Evolutionary conservation across 139 green algal genomes (phyloP), one percentile per base, ranked within the genome.

Genomic region (Marvania coccoides): DNA sequence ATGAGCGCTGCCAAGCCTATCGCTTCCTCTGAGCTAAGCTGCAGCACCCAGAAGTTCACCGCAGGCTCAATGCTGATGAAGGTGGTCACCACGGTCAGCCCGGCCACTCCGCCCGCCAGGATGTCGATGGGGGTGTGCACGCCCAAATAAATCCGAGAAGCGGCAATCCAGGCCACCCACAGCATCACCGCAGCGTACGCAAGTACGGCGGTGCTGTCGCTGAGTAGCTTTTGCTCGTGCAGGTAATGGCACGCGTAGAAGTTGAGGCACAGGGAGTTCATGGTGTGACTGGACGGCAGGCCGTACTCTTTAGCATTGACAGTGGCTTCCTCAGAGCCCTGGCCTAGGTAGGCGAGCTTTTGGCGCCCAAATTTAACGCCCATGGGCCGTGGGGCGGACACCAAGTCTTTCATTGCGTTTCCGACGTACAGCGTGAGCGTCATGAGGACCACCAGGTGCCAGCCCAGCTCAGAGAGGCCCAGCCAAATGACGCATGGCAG

Each of bases 91-190:
- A 84, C 75, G 0, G 74, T 61, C 8, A 73, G 29, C 23, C 74
- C 78, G 6, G 68, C 46, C 12, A 83, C 14, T 2, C 65, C 74
- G 4, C 78, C 78, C 5, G 58, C 70, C 33, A 70, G 23, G 29
- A 84, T 77, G 30, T 84, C 78, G 4, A 84, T 60, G 6, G 78
- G 78, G 5, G 74, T 83, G 53, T 84, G 78, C 14, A 83, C 26
- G n/a, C 77, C 77, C 24, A 82, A 58, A 39, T 83, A 81, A 6
- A 83, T 28, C 6, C 77, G 58, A 6, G 77, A 78, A 7, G 72
- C 40, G 2, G 69, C 77, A 34, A 83, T 72, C 73, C 69, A 82
- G 19, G 56, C 31, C 13, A 76, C 69, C 77, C 77, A 83, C 23
- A 73, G 26, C 24, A 35, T 38, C n/a, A 69, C 76, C 9, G 51